Evolutionary conservation across 192 early-diverging fungal genomes (phyloP).

Genomic region (Oehlia diaphana): DNA sequence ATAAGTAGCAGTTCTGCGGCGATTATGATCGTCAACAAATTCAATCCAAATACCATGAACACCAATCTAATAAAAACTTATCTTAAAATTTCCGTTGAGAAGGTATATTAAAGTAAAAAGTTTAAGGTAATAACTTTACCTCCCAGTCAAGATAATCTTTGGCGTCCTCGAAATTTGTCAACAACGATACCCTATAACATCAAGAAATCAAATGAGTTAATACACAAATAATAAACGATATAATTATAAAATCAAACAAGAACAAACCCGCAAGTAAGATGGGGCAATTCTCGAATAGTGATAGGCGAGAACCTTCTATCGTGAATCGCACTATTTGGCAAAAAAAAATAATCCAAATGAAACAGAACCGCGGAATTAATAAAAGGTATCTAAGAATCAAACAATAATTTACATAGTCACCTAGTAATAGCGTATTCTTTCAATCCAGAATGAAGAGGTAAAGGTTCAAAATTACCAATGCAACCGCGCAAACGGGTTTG

Average conservation of each 20-base stretch:
- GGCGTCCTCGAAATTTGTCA: slow-evolving; percentile 85
- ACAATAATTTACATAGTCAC: slow-evolving; percentile 32
- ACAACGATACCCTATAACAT: slow-evolving; percentile 66
- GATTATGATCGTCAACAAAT: slow-evolving; percentile 56
- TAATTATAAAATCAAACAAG: not conserved
- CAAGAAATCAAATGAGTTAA: not conserved
- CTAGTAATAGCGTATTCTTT: slow-evolving; percentile 80
- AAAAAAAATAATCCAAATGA: not conserved
- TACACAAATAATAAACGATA: not conserved
- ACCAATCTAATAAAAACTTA: slow-evolving; percentile 53
- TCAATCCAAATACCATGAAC: slow-evolving; percentile 94
- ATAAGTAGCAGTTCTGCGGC: slow-evolving; percentile 77
- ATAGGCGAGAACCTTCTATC: slow-evolving; percentile 90
- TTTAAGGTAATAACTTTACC: slow-evolving; percentile 26
- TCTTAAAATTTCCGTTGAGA: not conserved
- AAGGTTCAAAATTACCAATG: slow-evolving; percentile 86
- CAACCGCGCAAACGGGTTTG: slow-evolving; percentile 77
- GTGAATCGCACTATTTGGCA: slow-evolving; percentile 62
- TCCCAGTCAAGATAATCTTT: slow-evolving; percentile 84
- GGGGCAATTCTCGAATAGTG: slow-evolving; percentile 57
- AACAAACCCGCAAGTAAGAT: slow-evolving; percentile 61
- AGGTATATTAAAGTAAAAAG: slow-evolving; percentile 1
- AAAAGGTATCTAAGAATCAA: not conserved
- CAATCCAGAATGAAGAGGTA: slow-evolving; percentile 69
- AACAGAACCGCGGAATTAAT: not conserved